Base-by-base conservation (phyloP, 1,139 yeast species). In the Candida glucosophila region DNA sequence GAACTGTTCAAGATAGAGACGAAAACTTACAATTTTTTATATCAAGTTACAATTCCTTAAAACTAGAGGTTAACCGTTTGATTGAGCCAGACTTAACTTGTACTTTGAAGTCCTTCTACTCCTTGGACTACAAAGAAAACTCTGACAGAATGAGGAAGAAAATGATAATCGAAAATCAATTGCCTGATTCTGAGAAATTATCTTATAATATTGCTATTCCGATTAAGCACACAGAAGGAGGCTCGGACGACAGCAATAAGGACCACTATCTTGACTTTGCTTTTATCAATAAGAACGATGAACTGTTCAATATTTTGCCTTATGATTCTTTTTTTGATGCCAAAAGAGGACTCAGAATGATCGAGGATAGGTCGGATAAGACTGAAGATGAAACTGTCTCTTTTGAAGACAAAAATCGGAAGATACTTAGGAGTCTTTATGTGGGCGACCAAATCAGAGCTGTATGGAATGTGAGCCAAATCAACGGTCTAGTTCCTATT, bases 381-480 rank as follows among this genome's bases (percentile, higher is more conserved):
- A 27, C 27, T 6, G 41, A 37, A 8, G 66, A 63, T 8, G 77
- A 66, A 22, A 48, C 57, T 13, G 57, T 29, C 4, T 52, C 54
- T 3, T 64, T 63, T 30, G 83, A 77, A 33, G 92, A 81, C 43
- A 74, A 73, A 38, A 81, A 82, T 44, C 55, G 93, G 29, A 77
- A 77, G 41, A 79, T 83, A 1, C 53, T 82, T 15, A 60, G 88
- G 31, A 70, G 80, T 38, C 52, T 83, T 26, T 76, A 58, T 39
- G 65, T 73, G 30, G 81, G 82, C n/a, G 95, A 83, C 44, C 67
- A 65, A 28, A 79, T 83, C 15, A 62, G 58, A 9, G 71, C 73
- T 6, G 52, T 83, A n/a, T 76, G 83, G 77, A 83, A 83, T 46
- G 73, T 80, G 2, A 73, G 86, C 32, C 75, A 76, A 27, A 70